Evolutionary conservation across 2,329 filamentous ascomycete species (phyloP), one percentile per base, ranked within the genome.

Genomic region (Xylaria multiplex): DNA sequence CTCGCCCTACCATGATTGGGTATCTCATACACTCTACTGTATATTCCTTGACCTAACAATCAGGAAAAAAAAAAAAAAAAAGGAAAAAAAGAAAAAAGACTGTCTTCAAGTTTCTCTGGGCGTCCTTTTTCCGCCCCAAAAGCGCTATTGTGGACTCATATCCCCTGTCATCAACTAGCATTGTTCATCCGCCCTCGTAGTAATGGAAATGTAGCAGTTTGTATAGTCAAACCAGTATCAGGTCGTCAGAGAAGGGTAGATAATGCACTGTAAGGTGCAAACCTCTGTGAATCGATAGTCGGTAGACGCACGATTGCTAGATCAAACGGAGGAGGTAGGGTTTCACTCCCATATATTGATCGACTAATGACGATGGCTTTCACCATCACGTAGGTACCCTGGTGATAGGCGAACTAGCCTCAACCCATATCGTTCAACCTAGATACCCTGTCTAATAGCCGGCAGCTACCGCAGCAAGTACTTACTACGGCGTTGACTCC

Each of bases 351-450:
- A 49, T 55, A 48, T 43, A 35, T 49, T 57, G 40, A 55, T 59
- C 45, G 19, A 61, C 49, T 62, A 48, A 59, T 62, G 57, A 65
- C 40, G 48, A 59, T 60, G 35, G 57, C 59, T 57, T 58, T 50
- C 46, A 35, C 46, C 52, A 53, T 59, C 49, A 58, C 59, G 54
- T 55, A 52, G 54, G 58, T 64, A 64, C 64, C 52, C 52, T 40
- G 27, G 37, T 30, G 27, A 56, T 42, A 64, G 24, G 57, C 46
- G 24, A 67, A 52, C 65, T 24, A 59, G 65, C 65, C 65, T 64
- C 32, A 61, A 61, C 43, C 56, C 52, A 46, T 46, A 22, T 22
- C 46, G 56, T 53, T 59, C 49, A 64, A 53, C 43, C 49, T 57
- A 37, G n/a, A 32, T 55, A 60, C 60, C 61, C 65, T 48, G 57